Percentiles rank a stretch among this genome's conserved stretches.
Conservation (phyloP, 441 rosid species). For the Geranium incanum region DNA sequence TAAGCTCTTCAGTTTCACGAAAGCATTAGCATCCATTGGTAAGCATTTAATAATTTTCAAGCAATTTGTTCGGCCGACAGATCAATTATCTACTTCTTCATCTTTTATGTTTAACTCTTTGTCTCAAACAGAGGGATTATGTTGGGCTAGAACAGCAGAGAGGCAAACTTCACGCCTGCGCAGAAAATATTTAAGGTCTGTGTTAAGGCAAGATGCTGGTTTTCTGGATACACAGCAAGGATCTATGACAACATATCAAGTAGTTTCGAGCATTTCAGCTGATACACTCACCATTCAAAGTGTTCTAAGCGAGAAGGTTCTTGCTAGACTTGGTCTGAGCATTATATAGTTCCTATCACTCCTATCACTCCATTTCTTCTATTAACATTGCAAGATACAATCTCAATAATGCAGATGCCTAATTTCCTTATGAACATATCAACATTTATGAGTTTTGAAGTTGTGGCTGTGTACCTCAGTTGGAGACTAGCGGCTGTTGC, state of each 20-base stretch:
- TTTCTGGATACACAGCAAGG: conserved; percentile 17
- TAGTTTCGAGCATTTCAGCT: conserved; percentile 9
- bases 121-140: conserved; percentile 18
- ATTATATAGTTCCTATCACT: no score
- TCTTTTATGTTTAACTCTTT: no score
- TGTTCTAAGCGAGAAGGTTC: conserved; percentile 23
- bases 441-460: conserved; percentile 14
- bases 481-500: conserved; percentile 23
- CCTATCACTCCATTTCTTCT: no score
- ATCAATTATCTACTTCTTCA: no score
- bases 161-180: conserved; percentile 15
- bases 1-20: no score
- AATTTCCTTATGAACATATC: conserved; percentile 19
- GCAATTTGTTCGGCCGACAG: no score
- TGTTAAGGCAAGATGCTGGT: conserved; percentile 22
- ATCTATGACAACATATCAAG: no score
- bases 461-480: conserved; percentile 19
- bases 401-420: conserved; percentile 16
- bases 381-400: no score
- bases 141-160: conserved; percentile 23
- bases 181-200: conserved; percentile 16
- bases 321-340: no score
- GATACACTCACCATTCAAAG: conserved; percentile 20
- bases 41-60: no score
- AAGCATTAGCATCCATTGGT: no score